Evolutionary conservation across 202 grass and related monocot species (phyloP), one percentile per base, ranked within the genome.

Genomic region (Digitaria exilis): DNA sequence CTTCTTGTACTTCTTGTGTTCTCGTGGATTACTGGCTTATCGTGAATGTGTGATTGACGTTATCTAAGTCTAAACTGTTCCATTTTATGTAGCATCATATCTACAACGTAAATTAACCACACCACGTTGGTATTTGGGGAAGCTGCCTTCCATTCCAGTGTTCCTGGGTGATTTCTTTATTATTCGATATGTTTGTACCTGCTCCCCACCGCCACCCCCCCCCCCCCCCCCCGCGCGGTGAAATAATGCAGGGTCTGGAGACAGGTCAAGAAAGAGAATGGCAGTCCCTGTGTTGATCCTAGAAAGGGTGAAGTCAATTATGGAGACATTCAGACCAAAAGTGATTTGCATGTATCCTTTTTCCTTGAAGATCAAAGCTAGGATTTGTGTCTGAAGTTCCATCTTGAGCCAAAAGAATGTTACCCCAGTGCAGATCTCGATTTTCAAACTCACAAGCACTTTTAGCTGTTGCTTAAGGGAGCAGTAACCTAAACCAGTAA

Each of bases 261-360:
- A 98, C 50, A 98, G 56, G 87, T 98, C 89, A 45, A 98, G 73
- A 83, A 91, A 98, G 22, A 95, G 85, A 87, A 95, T 81, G 18
- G 92, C 92, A 52, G 91, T 78, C 63, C 92, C 95, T 71, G 96
- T 91, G 80, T 92, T 98, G 57, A 98, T 98, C 77, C 96, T 82
- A 83, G 96, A 98, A 84, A 98, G 96, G 14, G 92, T 98, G 50
- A 98, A 98, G 77, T 98, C 96, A 75, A 98, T 95, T 83, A 98
- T 95, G 16, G 89, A 89, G 68, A 93, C 30, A 18, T 60, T 85
- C 65, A 98, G 67, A 34, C 96, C 96, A 87, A 92, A 98, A 35
- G 83, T 90, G n/a, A 73, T 48, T 78, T 72, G 83, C 83, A 60
- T 35, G 63, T 77, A 83, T 88, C 75, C 50, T 95, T 43, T 90